Percentiles rank a stretch among this genome's conserved stretches.
Evolutionary conservation across 2,329 filamentous ascomycete genomes (phyloP).

Genomic region (Phyllosticta paracitricarpa): DNA sequence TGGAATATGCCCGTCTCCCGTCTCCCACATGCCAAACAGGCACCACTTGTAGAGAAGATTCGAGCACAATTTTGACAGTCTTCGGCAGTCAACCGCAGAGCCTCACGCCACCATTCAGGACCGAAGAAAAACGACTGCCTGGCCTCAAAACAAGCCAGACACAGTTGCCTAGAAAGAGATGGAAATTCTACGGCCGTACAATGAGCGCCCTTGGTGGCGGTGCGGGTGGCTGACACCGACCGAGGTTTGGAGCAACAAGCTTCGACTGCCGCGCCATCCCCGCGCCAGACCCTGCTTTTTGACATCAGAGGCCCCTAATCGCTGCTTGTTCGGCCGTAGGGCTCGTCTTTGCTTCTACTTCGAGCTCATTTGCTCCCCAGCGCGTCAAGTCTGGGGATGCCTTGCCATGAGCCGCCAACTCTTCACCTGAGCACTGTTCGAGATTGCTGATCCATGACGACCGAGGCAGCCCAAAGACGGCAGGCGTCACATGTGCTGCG

Average conservation of each 20-base stretch:
- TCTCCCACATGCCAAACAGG: background rate
- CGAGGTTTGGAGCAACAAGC: slow-evolving; percentile 9
- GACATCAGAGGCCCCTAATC: background rate
- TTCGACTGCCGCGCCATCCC: slow-evolving; percentile 5
- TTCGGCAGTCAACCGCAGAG: background rate
- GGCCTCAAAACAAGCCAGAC: background rate
- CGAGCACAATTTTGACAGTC: background rate
- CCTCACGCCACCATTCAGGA: background rate
- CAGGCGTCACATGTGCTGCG: slow-evolving; percentile 3
- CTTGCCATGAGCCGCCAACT: background rate
- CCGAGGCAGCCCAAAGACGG: slow-evolving; percentile 1
- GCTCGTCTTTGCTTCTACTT: background rate
- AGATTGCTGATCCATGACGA: background rate
- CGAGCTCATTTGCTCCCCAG: background rate
- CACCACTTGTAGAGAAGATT: background rate
- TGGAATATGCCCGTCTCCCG: background rate
- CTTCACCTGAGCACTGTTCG: background rate
- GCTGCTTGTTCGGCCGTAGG: slow-evolving; percentile 1
- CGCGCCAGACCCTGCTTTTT: background rate
- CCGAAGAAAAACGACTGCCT: background rate
- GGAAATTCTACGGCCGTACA: background rate
- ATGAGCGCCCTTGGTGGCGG: background rate
- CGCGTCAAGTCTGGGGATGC: background rate
- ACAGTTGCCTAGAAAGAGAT: background rate
- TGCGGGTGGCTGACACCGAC: slow-evolving; percentile 2